Percentiles rank a stretch among this genome's conserved stretches.
These are phyloP conservation scores for Cystofilobasidium bisporidii DNA, from an alignment of 768 basidiomycete species.

Conservation along the genomic window DNA sequence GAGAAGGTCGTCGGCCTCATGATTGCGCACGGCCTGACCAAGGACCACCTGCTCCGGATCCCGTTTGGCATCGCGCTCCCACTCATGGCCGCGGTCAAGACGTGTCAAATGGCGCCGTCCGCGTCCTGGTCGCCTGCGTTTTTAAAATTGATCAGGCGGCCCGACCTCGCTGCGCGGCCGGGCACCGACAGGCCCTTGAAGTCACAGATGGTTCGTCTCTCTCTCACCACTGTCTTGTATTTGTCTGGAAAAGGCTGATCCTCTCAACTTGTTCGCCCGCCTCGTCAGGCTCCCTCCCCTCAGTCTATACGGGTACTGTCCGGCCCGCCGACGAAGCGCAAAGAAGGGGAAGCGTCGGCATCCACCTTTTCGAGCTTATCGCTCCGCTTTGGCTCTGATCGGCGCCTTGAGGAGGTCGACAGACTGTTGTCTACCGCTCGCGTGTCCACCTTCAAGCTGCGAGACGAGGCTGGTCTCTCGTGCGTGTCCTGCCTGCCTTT, in stretches of 20 bases:
- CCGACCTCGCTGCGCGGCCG: not conserved
- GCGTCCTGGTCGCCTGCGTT: slow-evolving; percentile 60
- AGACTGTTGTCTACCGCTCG: slow-evolving; percentile 77
- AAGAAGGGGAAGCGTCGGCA: not conserved
- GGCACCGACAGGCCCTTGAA: not conserved
- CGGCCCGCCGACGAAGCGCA: too few relatives aligned
- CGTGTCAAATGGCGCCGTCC: slow-evolving; percentile 69
- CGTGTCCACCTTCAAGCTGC: slow-evolving; percentile 53
- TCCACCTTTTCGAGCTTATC: not conserved
- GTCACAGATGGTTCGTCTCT: not conserved
- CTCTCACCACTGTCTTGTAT: too few relatives aligned
- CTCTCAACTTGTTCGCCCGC: too few relatives aligned
- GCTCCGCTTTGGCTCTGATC: slow-evolving; percentile 73
- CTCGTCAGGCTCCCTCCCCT: not conserved
- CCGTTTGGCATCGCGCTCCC: slow-evolving; percentile 46
- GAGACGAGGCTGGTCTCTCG: slow-evolving; percentile 61
- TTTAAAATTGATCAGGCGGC: slow-evolving; percentile 50
- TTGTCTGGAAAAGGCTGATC: too few relatives aligned
- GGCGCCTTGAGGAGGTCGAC: slow-evolving; percentile 79
- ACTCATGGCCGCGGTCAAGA: slow-evolving; percentile 70
- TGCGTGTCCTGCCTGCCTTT: slow-evolving; percentile 41
- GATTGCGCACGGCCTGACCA: slow-evolving; percentile 29
- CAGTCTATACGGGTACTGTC: not conserved
- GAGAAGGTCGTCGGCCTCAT: slow-evolving; percentile 29
- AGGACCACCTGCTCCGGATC: slow-evolving; percentile 32